A percentile compares a stretch with the other conserved stretches of the same genome.
These are phyloP conservation scores for Podila horticola DNA, from an alignment of 192 early-diverging fungal genomes.

Conservation along the genomic window DNA sequence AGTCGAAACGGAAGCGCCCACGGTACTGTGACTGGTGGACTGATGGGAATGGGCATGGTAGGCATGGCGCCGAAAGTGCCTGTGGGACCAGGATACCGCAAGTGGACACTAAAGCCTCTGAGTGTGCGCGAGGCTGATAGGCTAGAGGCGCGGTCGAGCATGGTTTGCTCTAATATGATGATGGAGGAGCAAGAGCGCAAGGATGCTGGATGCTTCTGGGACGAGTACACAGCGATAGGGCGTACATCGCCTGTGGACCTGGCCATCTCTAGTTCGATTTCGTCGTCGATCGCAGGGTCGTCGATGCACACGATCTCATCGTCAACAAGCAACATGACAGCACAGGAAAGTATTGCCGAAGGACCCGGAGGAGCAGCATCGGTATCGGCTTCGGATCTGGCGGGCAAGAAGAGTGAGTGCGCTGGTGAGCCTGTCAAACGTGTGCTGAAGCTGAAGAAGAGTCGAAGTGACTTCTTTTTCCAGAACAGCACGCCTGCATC, in stretches of 20 bases:
- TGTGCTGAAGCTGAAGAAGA: conserved; percentile 31
- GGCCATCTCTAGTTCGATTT: conserved; percentile 6
- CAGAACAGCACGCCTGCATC: conserved; percentile 45
- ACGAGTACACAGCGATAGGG: conserved; percentile 23
- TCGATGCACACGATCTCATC: conserved; percentile 35
- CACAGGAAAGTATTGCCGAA: not conserved
- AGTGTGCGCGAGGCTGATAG: conserved; percentile 43
- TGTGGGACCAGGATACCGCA: conserved; percentile 42
- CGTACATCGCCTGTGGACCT: conserved; percentile 30
- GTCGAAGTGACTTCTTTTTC: conserved; percentile 49
- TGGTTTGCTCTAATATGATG: conserved; percentile 39
- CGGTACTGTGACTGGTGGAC: not conserved
- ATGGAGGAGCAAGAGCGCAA: conserved; percentile 44
- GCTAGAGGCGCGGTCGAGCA: conserved; percentile 35
- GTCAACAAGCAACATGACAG: not conserved
- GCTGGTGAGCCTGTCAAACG: not conserved
- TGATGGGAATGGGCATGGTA: conserved; percentile 16
- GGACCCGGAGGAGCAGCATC: not conserved
- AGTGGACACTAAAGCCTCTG: conserved; percentile 47
- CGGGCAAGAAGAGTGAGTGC: not conserved
- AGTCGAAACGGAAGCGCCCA: not conserved
- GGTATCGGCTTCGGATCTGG: not conserved
- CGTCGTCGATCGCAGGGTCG: conserved; percentile 9
- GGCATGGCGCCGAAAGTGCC: conserved; percentile 17
- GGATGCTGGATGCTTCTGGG: conserved; percentile 36